phyloP scores from a whole-genome alignment of 441 rosid genomes.

The Theobroma grandiflorum region DNA sequence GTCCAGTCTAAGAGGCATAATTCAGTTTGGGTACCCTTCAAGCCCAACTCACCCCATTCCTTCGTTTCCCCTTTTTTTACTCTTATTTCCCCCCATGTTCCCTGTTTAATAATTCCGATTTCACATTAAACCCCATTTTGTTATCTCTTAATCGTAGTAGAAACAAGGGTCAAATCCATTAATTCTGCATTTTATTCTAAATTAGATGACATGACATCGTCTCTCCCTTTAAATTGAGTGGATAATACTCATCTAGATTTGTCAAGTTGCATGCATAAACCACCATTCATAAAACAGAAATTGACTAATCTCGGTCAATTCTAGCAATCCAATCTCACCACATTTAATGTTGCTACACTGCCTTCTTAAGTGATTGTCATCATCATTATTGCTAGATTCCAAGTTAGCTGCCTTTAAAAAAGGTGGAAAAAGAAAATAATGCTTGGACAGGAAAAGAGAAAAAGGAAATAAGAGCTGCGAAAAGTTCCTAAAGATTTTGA shows the following conservation, averaged over 20 bases:
- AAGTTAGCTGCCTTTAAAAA: neutral
- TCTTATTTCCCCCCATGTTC: neutral
- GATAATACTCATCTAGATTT: neutral
- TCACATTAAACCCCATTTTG: neutral
- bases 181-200: neutral
- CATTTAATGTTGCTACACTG: neutral
- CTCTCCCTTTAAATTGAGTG: neutral
- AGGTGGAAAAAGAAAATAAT: neutral
- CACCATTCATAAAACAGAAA: neutral
- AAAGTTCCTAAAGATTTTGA: neutral
- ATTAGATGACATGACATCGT: neutral
- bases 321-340: neutral
- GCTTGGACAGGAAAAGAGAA: neutral
- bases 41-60: too few relatives aligned
- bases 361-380: neutral
- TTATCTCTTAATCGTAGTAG: neutral
- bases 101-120: too few relatives aligned
- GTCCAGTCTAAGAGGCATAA: too few relatives aligned
- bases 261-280: neutral
- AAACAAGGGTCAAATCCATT: slow-evolving; percentile 11
- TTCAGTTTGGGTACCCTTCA: too few relatives aligned
- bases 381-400: slow-evolving; percentile 19
- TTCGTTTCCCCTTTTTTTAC: too few relatives aligned
- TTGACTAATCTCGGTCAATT: neutral
- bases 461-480: too few relatives aligned